Base-by-base conservation (phyloP, 768 basidiomycete genomes). In the Podaxis rugospora region DNA sequence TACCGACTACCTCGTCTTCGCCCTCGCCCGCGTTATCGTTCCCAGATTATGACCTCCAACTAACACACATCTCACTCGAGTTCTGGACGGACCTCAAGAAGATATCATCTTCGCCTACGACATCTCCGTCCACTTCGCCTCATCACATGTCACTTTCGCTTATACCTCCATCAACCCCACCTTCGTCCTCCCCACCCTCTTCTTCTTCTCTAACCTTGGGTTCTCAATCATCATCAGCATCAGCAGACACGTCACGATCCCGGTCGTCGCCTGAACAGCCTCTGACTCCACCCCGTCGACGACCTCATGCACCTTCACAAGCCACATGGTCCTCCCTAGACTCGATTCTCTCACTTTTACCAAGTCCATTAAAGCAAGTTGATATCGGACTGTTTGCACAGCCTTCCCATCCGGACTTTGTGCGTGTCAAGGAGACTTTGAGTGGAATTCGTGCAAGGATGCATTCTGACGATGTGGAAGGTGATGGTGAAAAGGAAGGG, bases 381-480 rank as follows among this genome's bases (percentile, higher is more conserved):
- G 78, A 78, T 21, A 70, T 80, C 25, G 78, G 78, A 3, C 66
- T 80, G 14, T 80, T 78, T 58, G 75, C 78, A 9, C 68, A 71
- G 1, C 70, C 75, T 0, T 67, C 71, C 0, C 69, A 71, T 35
- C 57, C 68, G 0, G 76, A 76, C 51, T 79, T 76, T 40, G 58
- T 69, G 18, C 64, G 67, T 11, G 75, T 77, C 9, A 70, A 69
- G 16, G 69, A 72, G 51, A 69, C 71, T 27, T 63, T 79, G 63
- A 57, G 66, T 13, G 72, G 70, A 5, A 44, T 75, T 13, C 36
- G 37, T 14, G 46, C 57, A 10, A 50, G 57, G 57, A 39, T 58
- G 47, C 16, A 50, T 50, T 32, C 55, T 13, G 55, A 32, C 10
- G 47, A 36, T 3, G 35, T 50, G n/a, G 32, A 37, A 6, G n/a